phyloP scores from a whole-genome alignment of 768 basidiomycete genomes.

The Amanita exitialis region DNA sequence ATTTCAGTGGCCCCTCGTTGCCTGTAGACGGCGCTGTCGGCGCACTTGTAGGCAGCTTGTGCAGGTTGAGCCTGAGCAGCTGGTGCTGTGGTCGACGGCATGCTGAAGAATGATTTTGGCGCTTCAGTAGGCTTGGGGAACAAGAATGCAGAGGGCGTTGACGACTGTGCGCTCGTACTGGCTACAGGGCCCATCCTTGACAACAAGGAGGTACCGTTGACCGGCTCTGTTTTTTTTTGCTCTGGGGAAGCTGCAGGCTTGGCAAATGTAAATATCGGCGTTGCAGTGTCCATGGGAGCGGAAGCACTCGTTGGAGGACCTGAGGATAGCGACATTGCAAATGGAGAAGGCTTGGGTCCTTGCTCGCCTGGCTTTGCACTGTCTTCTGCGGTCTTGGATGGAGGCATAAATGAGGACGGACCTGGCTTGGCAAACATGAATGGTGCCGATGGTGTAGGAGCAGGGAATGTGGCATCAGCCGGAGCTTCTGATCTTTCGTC shows the following conservation, averaged over 20 bases:
- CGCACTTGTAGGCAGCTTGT: background rate
- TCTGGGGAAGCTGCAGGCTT: background rate
- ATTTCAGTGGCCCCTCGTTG: slow-evolving; percentile 9
- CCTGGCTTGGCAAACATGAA: background rate
- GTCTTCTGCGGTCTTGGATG: background rate
- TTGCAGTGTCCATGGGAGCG: slow-evolving; percentile 10
- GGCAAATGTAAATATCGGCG: slow-evolving; percentile 5
- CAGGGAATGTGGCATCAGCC: background rate
- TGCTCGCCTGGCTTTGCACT: background rate
- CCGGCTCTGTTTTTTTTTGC: background rate
- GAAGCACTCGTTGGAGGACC: background rate
- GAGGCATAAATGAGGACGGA: background rate
- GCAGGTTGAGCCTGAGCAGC: background rate
- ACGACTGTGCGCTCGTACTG: slow-evolving; percentile 7
- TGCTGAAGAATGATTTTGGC: background rate
- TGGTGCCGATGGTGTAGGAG: background rate
- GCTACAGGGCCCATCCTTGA: background rate
- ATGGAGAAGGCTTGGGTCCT: background rate
- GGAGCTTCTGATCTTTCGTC: background rate
- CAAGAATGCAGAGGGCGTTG: slow-evolving; percentile 8
- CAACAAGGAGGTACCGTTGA: slow-evolving; percentile 1
- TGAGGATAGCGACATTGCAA: background rate
- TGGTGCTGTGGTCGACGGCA: background rate
- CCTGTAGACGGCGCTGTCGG: slow-evolving; percentile 3
- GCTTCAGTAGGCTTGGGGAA: slow-evolving; percentile 6